phyloP scores from a whole-genome alignment of 2,329 filamentous ascomycete genomes.

The Colletotrichum tofieldiae region DNA sequence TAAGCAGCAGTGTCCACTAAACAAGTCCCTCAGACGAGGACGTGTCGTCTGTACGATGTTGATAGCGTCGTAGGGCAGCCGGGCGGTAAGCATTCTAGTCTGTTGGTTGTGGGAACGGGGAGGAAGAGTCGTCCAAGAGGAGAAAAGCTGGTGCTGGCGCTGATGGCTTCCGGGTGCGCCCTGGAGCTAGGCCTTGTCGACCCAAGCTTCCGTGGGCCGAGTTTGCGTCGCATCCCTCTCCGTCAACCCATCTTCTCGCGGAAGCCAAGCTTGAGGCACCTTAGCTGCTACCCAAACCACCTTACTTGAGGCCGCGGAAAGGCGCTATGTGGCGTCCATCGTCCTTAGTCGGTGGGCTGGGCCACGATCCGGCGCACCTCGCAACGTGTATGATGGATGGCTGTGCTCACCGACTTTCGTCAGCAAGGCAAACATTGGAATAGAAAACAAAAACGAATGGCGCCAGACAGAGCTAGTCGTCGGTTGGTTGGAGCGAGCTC shows the following conservation, averaged over 20 bases:
- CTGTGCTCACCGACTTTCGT: constrained; percentile 34
- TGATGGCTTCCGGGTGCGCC: constrained; percentile 21
- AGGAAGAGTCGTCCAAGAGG: neutral
- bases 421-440: constrained; percentile 17
- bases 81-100: neutral
- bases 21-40: constrained; percentile 19
- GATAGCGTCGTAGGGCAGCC: constrained; percentile 21
- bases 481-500: constrained; percentile 15
- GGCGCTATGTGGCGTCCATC: constrained; percentile 27
- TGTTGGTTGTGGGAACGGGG: constrained; percentile 1
- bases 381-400: constrained; percentile 32
- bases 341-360: constrained; percentile 28
- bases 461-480: constrained; percentile 1
- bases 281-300: constrained; percentile 39
- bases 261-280: constrained; percentile 40
- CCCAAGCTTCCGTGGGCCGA: constrained; percentile 37
- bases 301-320: constrained; percentile 39
- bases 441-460: neutral
- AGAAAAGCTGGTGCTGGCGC: constrained; percentile 13
- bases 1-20: constrained; percentile 3
- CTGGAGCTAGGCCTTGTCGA: constrained; percentile 39
- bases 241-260: constrained; percentile 40
- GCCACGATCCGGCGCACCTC: constrained; percentile 16
- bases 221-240: constrained; percentile 41
- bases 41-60: constrained; percentile 10